phyloP scores from a whole-genome alignment of 129 eudicot genomes.

The Artemisia annua region DNA sequence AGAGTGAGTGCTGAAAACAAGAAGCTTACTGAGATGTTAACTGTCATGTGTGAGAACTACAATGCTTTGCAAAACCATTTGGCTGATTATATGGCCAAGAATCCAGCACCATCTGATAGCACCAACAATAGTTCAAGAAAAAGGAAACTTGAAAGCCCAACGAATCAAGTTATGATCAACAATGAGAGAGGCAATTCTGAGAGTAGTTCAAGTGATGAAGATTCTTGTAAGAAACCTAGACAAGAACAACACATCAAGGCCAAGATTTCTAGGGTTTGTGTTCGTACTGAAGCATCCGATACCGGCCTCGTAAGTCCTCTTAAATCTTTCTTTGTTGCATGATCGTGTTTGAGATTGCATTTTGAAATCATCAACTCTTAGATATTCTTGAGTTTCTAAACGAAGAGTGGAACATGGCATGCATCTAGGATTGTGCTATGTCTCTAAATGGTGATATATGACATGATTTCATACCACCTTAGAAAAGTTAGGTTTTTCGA shows the following conservation, averaged over 20 bases:
- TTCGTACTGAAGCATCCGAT: conserved; percentile 76
- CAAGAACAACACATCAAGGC: conserved; percentile 69
- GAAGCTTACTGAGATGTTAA: conserved; percentile 69
- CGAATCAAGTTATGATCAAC: conserved; percentile 23
- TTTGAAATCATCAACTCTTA: background rate
- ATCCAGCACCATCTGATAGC: conserved; percentile 26
- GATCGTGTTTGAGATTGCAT: too few relatives aligned
- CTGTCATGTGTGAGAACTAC: conserved; percentile 80
- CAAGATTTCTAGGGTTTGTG: conserved; percentile 59
- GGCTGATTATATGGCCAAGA: conserved; percentile 59
- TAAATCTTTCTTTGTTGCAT: too few relatives aligned
- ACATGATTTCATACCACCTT: too few relatives aligned
- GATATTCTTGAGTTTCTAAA: too few relatives aligned
- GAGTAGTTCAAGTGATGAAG: conserved; percentile 86
- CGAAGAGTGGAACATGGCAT: too few relatives aligned
- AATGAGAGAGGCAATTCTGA: conserved; percentile 54
- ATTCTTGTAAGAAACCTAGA: conserved; percentile 71
- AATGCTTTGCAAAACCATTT: conserved; percentile 59
- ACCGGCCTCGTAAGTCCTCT: conserved; percentile 68
- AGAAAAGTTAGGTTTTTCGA: too few relatives aligned
- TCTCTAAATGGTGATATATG: too few relatives aligned
- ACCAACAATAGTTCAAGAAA: conserved; percentile 41
- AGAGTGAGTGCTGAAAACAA: conserved; percentile 80
- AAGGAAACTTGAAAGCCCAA: conserved; percentile 46
- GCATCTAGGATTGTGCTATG: background rate